Base-by-base conservation (phyloP, 805 yeast species). In the Cyberlindnera veronae region DNA sequence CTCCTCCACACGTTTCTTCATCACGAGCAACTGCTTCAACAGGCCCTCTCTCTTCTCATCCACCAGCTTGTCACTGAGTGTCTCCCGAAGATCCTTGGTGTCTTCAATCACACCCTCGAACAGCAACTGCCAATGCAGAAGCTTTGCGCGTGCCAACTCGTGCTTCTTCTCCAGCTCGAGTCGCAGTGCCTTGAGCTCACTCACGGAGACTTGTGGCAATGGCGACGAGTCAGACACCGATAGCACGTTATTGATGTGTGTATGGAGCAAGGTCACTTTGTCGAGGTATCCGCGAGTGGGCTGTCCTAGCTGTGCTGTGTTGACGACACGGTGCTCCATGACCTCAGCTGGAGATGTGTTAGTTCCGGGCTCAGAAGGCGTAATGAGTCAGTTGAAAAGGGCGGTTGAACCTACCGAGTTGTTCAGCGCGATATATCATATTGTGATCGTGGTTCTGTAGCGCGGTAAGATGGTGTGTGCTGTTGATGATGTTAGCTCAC, bases 1-100 rank as follows among this genome's bases (percentile, higher is more conserved):
- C 29, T 42, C 48, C 6, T 45, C 51, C 5, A 41, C 42, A 12
- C 38, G 42, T 34, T 39, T 44, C 39, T 44, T 46, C 23, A 47
- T 34, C 10, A 35, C 27, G 34, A 46, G 26, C 17, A 41, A 21
- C n/a, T 31, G 35, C 23, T 42, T 50, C 36, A 41, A 23, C 9
- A 46, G 29, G 22, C 37, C 45, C 18, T 42, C 56, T 13, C 24
- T 32, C 17, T 32, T 22, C 9, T 34, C 29, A 5, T 30, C 26
- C 8, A 46, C 34, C 3, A 31, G n/a, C 7, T 36, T 34, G 6
- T 49, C 46, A 14, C 43, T 37, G 14, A 36, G 28, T 2, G 18
- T 34, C 8, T 32, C 16, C 15, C 34, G 17, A 6, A 49, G 20
- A 2, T 40, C 21, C 3, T 20, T 19, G 18, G 22, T 24, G 21